phyloP scores from a whole-genome alignment of 2,329 filamentous ascomycete genomes.

The Teratosphaeria zuluensis region DNA sequence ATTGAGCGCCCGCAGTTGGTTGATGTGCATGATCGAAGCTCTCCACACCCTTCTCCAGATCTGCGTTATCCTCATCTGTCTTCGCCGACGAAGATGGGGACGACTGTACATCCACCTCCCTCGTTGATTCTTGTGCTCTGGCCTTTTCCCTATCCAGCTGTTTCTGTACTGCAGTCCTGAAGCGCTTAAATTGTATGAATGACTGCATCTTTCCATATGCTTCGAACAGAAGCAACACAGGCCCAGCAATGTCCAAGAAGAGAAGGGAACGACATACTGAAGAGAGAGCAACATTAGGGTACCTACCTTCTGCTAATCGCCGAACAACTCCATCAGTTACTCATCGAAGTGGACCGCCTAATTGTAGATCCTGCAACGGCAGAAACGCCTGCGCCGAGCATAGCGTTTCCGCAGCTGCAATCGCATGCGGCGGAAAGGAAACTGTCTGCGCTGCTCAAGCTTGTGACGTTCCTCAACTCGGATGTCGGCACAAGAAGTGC shows the following conservation, averaged over 20 bases:
- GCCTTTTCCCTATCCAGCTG: constrained; percentile 16
- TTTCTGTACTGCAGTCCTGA: constrained; percentile 12
- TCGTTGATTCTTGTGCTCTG: background rate
- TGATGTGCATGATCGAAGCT: constrained; percentile 1
- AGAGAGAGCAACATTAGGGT: background rate
- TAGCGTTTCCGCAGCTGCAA: background rate
- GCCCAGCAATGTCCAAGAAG: background rate
- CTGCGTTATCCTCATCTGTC: constrained; percentile 10
- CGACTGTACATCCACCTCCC: background rate
- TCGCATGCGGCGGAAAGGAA: background rate
- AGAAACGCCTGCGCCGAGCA: background rate
- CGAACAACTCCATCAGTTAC: background rate
- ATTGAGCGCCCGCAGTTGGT: background rate
- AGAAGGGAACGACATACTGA: background rate
- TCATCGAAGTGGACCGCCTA: background rate
- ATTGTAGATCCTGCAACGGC: background rate
- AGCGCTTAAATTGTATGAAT: constrained; percentile 17
- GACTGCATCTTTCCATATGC: background rate
- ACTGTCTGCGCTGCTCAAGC: background rate
- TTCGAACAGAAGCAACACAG: background rate
- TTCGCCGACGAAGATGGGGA: constrained; percentile 2
- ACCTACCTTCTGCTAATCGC: background rate
- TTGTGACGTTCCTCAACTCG: background rate
- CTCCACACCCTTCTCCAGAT: constrained; percentile 13
- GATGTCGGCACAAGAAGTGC: background rate